Evolutionary conservation across 169 alveolate genomes (phyloP), one percentile per base, ranked within the genome.

Genomic region (Eimeria falciformis): DNA sequence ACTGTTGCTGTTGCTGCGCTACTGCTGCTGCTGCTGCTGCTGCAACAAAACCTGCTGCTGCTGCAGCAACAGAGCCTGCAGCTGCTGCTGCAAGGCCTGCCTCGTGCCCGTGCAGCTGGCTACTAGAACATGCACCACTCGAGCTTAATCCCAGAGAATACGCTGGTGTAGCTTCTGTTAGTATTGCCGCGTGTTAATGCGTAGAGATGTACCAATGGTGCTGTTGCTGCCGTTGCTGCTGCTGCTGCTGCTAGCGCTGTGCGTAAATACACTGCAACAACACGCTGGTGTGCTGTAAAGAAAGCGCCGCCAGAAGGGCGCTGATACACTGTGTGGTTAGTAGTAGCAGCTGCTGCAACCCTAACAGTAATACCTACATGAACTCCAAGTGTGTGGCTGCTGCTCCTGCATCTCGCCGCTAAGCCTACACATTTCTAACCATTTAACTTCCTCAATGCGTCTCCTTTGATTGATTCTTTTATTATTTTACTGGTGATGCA

Each of bases 191-290:
- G 45, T 43, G 25, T 47, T 43, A 65, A 37, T 75, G 65, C 84
- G 25, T n/a, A 3, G 37, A 21, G 18, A 43, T 11, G 84, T 75
- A 75, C 84, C 84, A 75, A 75, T 75, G 84, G 84, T 75, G 84
- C 65, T 50, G 43, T 33, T 65, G 27, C 84, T 43, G 14, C 40
- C 25, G 79, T 47, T n/a, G 79, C 47, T n/a, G 79, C 47, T 1
- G 47, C 79, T 62, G 73, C 11, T 62, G 27, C 11, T 21, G 73
- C 47, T 5, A 17, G 50, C 53, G n/a, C n/a, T n/a, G n/a, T n/a
- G n/a, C n/a, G n/a, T n/a, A n/a, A n/a, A n/a, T n/a, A n/a, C n/a
- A n/a, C n/a, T n/a, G n/a, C n/a, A n/a, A n/a, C n/a, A n/a, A n/a
- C n/a, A n/a, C n/a, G n/a, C n/a, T n/a, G n/a, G 14, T 50, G 62